Base-by-base conservation (phyloP, 225 moss, liverwort and hornwort species). In the Lunularia cruciata region DNA sequence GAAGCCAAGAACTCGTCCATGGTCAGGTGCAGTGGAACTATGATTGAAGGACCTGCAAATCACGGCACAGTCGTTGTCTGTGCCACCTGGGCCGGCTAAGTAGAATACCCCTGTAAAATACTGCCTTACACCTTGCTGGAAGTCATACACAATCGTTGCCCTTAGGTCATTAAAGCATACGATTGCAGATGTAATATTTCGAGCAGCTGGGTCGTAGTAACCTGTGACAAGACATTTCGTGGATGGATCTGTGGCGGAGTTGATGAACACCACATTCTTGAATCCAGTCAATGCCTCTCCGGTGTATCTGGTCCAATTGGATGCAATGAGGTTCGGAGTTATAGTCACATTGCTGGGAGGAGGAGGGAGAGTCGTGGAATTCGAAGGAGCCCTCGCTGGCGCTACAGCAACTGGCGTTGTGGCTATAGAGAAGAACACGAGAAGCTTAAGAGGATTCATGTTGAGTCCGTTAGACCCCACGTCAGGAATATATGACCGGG, bases 1-100 rank as follows among this genome's bases (percentile, higher is more conserved):
- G n/a, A n/a, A n/a, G n/a, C 58, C 5, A 35, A 36, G 32, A 58
- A 30, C 63, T 18, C 12, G 3, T 5, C 23, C 23, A 27, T 22
- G 35, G 42, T 19, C 20, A 45, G 27, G 14, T 6, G 46, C 46
- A 14, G 45, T 39, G 6, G 46, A 64, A 45, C 42, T 64, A 9
- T 6, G 28, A 45, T 18, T 45, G 45, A 5, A 45, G 30, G 63
- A 47, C 25, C 3, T 64, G 45, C 63, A 64, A 3, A 64, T 45
- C 39, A 64, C 63, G 18, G 63, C 45, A n/a, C 63, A 64, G 45
- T 64, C 63, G 30, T 64, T 8, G 8, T 64, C 63, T 28, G 46
- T 43, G 8, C 46, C 63, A 8, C 46, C 63, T 45, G 63, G 45
- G 19, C 45, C 63, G 31, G 45, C 63, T 64, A 64, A 27, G 30